Evolutionary conservation across 805 yeast species (phyloP).

Genomic region (Lipomyces spencermartinsiae): DNA sequence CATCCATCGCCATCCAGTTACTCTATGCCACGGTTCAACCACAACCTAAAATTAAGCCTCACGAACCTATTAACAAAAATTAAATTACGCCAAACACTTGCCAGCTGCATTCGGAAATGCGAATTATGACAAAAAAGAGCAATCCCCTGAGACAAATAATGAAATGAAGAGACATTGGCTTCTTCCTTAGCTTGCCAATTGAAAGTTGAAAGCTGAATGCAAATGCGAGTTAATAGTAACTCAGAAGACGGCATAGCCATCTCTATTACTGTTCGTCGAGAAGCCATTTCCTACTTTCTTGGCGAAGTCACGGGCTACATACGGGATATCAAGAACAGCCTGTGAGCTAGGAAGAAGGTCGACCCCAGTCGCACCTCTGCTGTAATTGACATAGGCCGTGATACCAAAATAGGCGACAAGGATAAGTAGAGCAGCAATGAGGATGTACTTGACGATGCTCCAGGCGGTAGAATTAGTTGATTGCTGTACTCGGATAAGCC

Average conservation of each 20-base stretch:
- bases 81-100: background rate
- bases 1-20: background rate
- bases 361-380: constrained; percentile 67
- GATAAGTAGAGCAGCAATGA: constrained; percentile 51
- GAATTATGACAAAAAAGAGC: background rate
- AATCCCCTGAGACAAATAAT: background rate
- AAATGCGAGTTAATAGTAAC: background rate
- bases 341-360: constrained; percentile 54
- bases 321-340: constrained; percentile 65
- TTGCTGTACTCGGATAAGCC: constrained; percentile 16
- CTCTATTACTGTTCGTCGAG: constrained; percentile 65
- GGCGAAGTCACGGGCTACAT: constrained; percentile 45
- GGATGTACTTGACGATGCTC: constrained; percentile 85
- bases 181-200: background rate
- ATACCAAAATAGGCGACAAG: constrained; percentile 52
- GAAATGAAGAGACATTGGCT: background rate
- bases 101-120: background rate
- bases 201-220: background rate
- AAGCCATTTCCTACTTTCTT: constrained; percentile 73
- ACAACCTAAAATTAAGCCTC: background rate
- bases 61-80: background rate
- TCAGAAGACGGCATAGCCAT: constrained; percentile 93
- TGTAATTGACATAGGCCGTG: constrained; percentile 74
- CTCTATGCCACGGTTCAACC: background rate
- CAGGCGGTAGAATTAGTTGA: constrained; percentile 57